Evolutionary conservation across 2,329 filamentous ascomycete species (phyloP).

Genomic region (Cercospora citrullina): DNA sequence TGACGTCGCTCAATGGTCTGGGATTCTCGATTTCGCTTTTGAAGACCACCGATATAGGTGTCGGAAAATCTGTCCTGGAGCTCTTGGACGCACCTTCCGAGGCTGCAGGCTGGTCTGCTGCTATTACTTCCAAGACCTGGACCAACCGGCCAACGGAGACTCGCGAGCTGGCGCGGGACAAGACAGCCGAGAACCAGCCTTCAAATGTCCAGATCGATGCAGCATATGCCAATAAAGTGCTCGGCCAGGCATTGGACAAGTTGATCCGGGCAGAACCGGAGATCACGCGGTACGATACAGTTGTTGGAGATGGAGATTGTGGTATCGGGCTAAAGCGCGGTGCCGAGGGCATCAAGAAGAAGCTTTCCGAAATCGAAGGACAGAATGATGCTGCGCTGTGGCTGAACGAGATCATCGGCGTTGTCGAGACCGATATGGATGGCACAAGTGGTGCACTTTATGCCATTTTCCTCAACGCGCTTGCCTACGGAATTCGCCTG

Average conservation of each 20-base stretch:
- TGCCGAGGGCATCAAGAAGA: slow-evolving; percentile 62
- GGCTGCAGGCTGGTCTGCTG: slow-evolving; percentile 65
- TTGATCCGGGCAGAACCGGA: slow-evolving; percentile 66
- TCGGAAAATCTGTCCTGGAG: slow-evolving; percentile 64
- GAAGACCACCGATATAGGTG: slow-evolving; percentile 61
- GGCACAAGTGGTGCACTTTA: slow-evolving; percentile 75
- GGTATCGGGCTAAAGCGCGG: slow-evolving; percentile 83
- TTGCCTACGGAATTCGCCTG: slow-evolving; percentile 66
- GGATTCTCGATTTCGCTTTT: slow-evolving; percentile 70
- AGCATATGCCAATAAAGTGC: slow-evolving; percentile 51
- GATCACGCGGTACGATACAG: slow-evolving; percentile 69
- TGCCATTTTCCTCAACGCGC: slow-evolving; percentile 86
- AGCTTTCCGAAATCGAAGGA: slow-evolving; percentile 44
- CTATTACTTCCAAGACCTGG: slow-evolving; percentile 61
- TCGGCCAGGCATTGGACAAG: slow-evolving; percentile 58
- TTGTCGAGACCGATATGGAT: slow-evolving; percentile 71
- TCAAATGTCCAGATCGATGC: slow-evolving; percentile 58
- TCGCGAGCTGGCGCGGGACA: slow-evolving; percentile 41
- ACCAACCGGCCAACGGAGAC: slow-evolving; percentile 44
- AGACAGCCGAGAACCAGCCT: slow-evolving; percentile 48
- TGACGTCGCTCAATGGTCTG: slow-evolving; percentile 70
- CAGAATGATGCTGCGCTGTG: slow-evolving; percentile 58
- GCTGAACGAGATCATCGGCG: slow-evolving; percentile 60
- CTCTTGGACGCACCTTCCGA: slow-evolving; percentile 68
- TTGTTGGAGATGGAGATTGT: slow-evolving; percentile 89